These are phyloP conservation scores for Schizothecium vesticola DNA, from an alignment of 495 filamentous ascomycete species.

Conservation along the genomic window DNA sequence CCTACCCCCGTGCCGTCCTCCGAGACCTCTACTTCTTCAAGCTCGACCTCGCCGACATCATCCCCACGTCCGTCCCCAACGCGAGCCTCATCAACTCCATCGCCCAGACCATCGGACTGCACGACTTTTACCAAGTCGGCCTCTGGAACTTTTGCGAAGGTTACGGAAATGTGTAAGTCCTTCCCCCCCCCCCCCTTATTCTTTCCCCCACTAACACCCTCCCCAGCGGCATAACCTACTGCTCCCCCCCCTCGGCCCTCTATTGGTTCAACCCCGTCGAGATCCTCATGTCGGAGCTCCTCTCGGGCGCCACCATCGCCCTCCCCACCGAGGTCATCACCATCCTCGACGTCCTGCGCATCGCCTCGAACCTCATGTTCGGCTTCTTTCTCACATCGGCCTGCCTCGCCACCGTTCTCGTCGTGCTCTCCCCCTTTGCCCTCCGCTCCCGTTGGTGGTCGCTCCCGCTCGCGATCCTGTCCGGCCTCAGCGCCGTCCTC, in stretches of 20 bases:
- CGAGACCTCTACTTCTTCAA: conserved; percentile 73
- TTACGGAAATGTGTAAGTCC: background rate
- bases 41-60: conserved; percentile 76
- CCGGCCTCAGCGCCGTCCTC: conserved; percentile 60
- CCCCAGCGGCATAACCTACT: conserved; percentile 61
- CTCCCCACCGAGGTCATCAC: conserved; percentile 66
- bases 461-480: conserved; percentile 48
- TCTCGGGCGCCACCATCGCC: conserved; percentile 77
- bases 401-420: conserved; percentile 59
- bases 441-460: conserved; percentile 45
- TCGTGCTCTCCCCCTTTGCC: conserved; percentile 37
- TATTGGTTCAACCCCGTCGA: conserved; percentile 91
- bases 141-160: conserved; percentile 72
- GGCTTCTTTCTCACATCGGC: conserved; percentile 71
- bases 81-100: conserved; percentile 77
- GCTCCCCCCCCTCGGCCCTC: conserved; percentile 59
- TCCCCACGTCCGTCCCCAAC: conserved; percentile 69
- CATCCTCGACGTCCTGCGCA: conserved; percentile 66
- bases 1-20: conserved; percentile 52
- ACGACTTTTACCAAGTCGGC: conserved; percentile 92
- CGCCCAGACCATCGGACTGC: conserved; percentile 79
- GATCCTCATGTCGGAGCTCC: conserved; percentile 69
- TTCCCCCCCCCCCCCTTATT: background rate
- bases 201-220: background rate
- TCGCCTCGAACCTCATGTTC: conserved; percentile 89